Evolutionary conservation across 208 protist species (phyloP).

Genomic region (Crithidia bombi): DNA sequence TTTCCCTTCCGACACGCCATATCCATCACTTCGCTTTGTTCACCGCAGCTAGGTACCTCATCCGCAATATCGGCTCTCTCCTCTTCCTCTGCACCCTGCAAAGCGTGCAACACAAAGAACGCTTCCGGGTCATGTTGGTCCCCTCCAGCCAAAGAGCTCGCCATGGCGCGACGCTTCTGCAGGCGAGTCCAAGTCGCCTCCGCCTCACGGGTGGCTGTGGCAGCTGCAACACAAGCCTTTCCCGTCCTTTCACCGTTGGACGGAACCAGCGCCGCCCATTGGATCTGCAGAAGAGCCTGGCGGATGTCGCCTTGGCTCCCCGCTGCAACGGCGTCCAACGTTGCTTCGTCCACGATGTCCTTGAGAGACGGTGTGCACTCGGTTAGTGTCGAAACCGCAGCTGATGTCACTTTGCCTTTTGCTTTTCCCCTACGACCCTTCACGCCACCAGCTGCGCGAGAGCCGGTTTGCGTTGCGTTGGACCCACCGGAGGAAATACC

Average conservation of each 20-base stretch:
- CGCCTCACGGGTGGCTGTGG: not conserved
- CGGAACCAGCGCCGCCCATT: constrained; percentile 55
- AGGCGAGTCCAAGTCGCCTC: constrained; percentile 28
- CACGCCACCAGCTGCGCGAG: not conserved
- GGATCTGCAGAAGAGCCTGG: constrained; percentile 77
- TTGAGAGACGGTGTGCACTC: not conserved
- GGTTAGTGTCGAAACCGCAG: too few relatives aligned
- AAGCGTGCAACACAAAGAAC: too few relatives aligned
- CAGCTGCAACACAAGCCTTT: not conserved
- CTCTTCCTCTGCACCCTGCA: too few relatives aligned
- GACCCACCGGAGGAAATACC: not conserved
- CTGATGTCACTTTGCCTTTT: not conserved
- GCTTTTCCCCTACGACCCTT: not conserved
- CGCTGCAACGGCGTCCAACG: constrained; percentile 48
- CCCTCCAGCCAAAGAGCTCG: not conserved
- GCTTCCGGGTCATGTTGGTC: too few relatives aligned
- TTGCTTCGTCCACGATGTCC: constrained; percentile 15
- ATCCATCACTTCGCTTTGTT: not conserved
- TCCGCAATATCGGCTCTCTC: too few relatives aligned
- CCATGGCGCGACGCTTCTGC: constrained; percentile 9
- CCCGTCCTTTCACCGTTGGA: not conserved
- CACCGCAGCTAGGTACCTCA: too few relatives aligned
- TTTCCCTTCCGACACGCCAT: not conserved
- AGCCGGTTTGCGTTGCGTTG: not conserved
- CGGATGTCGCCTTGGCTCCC: constrained; percentile 80